These are phyloP conservation scores for Telopea speciosissima DNA, from an alignment of 177 flowering plant species.

Conservation along the genomic window DNA sequence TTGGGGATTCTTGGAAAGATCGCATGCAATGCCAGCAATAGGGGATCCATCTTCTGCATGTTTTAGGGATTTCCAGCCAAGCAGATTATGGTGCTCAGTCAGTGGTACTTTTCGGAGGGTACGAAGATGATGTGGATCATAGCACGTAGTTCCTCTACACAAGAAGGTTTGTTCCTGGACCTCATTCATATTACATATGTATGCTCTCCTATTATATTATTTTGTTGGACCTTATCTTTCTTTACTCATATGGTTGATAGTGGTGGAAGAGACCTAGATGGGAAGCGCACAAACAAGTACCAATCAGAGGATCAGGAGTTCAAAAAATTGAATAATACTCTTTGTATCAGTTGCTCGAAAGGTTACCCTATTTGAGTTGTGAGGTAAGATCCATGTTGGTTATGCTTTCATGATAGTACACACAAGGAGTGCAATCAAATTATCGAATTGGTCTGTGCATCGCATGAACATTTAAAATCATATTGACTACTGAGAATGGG, in stretches of 20 bases:
- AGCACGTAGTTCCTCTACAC: conserved; percentile 97
- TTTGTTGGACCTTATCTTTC: background rate
- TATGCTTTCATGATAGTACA: background rate
- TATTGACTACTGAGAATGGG: too few relatives aligned
- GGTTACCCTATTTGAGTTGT: conserved; percentile 96
- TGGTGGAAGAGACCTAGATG: conserved; percentile 83
- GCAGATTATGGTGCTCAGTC: conserved; percentile 75
- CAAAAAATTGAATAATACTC: conserved; percentile 50
- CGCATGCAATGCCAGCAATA: conserved; percentile 82
- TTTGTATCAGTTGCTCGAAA: conserved; percentile 62
- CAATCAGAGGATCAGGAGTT: conserved; percentile 75
- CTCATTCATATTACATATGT: too few relatives aligned
- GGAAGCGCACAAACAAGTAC: conserved; percentile 67
- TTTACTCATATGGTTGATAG: conserved; percentile 26
- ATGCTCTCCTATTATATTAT: too few relatives aligned
- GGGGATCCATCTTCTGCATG: conserved; percentile 82
- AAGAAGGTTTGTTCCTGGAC: conserved; percentile 51
- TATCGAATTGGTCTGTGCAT: too few relatives aligned
- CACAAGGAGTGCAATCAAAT: too few relatives aligned
- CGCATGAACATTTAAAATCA: too few relatives aligned
- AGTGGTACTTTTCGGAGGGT: conserved; percentile 87
- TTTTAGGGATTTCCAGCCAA: conserved; percentile 86
- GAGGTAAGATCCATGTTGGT: conserved; percentile 32
- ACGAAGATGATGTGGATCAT: conserved; percentile 82
- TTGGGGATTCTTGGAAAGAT: conserved; percentile 79